Base-by-base conservation (phyloP, 148 eudicot species). In the Agrostemma githago region DNA sequence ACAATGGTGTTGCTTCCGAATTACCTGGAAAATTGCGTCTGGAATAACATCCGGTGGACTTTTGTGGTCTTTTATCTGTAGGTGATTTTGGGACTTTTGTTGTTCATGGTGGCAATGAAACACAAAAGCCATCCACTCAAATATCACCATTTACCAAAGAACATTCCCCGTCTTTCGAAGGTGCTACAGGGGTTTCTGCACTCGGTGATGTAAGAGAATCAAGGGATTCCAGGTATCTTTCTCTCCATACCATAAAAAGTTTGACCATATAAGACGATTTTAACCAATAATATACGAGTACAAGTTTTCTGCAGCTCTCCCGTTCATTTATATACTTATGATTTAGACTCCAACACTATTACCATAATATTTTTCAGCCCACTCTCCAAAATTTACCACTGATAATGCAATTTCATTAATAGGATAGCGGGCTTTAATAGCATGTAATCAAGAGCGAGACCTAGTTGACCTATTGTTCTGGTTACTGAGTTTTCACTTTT, bases 41-140 rank as follows among this genome's bases (percentile, higher is more conserved):
- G n/a, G 44, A 53, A 4, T 63, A 51, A 17, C 53, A 41, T 66
- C 40, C n/a, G 26, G 43, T 16, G 8, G 8, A 44, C 42, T 5
- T 62, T 38, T 62, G 58, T 39, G 64, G 15, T 76, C 65, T 75
- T 71, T 34, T 73, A 5, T 62, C 7, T 83, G 20, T 76, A 95
- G 98, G 88, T 84, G 89, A 90, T 73, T 96, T 84, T 83, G 99
- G 97, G 74, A 96, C 97, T 68, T 78, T 96, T 54, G 83, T 96
- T 66, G 89, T 96, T 71, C 97, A 84, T 75, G 87, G 86, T 82
- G 88, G 84, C 80, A 85, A 68, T 73, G 97, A 86, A 14, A 66
- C 65, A 37, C 87, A 83, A 70, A 79, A 84, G 74, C 74, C 86
- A 41, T 79, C 72, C 69, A 68, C 78, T 74, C 81, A 74, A 75